Evolutionary conservation across 768 basidiomycete species (phyloP), one percentile per base, ranked within the genome.

Genomic region (Boletus sp.): DNA sequence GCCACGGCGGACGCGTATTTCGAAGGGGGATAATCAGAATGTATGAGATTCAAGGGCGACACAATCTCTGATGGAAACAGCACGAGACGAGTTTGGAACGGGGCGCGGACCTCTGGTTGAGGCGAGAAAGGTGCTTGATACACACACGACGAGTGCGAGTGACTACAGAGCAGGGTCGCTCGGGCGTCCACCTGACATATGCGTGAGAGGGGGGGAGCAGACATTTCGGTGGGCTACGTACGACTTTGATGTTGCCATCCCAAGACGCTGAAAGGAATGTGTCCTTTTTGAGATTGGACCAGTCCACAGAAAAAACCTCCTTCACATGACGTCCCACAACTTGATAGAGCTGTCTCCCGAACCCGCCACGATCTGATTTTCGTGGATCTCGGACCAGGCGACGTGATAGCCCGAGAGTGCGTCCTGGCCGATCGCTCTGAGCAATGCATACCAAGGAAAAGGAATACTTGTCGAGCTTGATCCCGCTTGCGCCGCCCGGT

Each of bases 371-470:
- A 98, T 74, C 68, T 98, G 96, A 67, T 96, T 94, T 75, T 96
- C 94, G 72, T 97, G 92, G 33, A 85, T 73, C 75, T 98, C 96
- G 36, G 92, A 94, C 95, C 95, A 98, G 1, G 95, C 93, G 47
- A 94, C 76, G 66, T 95, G 93, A 70, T 89, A 95, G 8, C n/a
- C n/a, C n/a, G n/a, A n/a, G n/a, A 95, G 73, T 0, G 89, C 91
- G 66, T 96, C 94, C 71, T 94, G 92, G 59, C 92, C 94, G 54
- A 47, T 35, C 32, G 9, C 32, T n/a, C 35, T 68, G 7, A 69
- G 61, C 30, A 20, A 50, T 41, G 24, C 24, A 33, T 9, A 24
- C 24, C 24, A 3, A 5, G 42, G 50, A 46, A 28, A 47, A 15
- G 12, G 73, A 89, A 89, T 82, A 76, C 76, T 88, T 88, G 64